Evolutionary conservation across 2,329 filamentous ascomycete species (phyloP), one percentile per base, ranked within the genome.

Genomic region (Cordyceps javanica): DNA sequence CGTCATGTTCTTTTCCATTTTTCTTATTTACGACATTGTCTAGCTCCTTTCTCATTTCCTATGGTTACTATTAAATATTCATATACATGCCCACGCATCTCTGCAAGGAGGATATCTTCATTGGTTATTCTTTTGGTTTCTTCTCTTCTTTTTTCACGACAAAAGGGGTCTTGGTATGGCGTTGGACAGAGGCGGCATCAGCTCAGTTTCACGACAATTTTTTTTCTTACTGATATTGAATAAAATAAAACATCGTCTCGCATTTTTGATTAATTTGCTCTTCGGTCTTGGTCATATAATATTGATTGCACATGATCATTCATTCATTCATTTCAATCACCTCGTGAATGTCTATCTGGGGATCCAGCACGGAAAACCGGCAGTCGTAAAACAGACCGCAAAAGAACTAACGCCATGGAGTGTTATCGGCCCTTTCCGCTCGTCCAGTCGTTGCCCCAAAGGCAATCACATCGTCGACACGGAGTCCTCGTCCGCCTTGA

Each of bases 401-500:
- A 53, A 36, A 23, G 19, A 28, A 25, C 3, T 30, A 45, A 28
- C 26, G 16, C 26, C 44, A 30, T 41, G 7, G 11, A 10, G n/a
- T n/a, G n/a, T 45, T 26, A 5, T 11, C 21, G 25, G 13, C 14
- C 38, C 26, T 23, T 16, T 1, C 21, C n/a, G 10, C n/a, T 54
- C n/a, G 10, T 8, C 36, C 36, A 14, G 16, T 14, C 14, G 16
- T 13, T 36, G 26, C 26, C 28, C 16, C n/a, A 48, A 6, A 23
- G 8, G 11, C 9, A n/a, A 14, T 30, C 25, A 58, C 3, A 46
- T 26, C 38, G 26, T 51, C 16, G 46, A 26, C 41, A 41, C 45
- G 7, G 53, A 66, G 52, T 85, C 82, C 48, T 85, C 83, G 59
- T 87, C 83, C n/a, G 76, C 74, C 55, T 80, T 76, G 59, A 84